These are phyloP conservation scores for Leccinum incarnatum DNA, from an alignment of 768 basidiomycete species.

Conservation along the genomic window DNA sequence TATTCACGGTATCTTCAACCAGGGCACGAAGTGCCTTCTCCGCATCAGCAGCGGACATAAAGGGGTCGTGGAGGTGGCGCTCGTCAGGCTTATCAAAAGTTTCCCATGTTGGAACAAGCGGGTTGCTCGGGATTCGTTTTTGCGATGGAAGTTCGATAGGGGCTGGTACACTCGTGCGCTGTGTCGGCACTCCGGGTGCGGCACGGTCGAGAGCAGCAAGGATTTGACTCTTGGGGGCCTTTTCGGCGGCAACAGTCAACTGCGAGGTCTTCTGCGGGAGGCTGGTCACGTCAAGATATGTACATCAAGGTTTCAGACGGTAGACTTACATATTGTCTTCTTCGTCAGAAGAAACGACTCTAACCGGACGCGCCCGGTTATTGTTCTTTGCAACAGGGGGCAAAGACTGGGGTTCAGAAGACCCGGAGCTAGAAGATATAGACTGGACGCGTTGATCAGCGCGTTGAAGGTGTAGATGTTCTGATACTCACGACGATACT, in stretches of 20 bases:
- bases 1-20: slow-evolving; percentile 61
- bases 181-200: slow-evolving; percentile 7
- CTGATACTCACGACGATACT: slow-evolving; percentile 23
- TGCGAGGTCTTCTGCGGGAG: slow-evolving; percentile 2
- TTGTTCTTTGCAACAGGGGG: slow-evolving; percentile 3
- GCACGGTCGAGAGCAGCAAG: slow-evolving; percentile 27
- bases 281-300: slow-evolving; percentile 9
- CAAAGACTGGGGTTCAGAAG: slow-evolving; percentile 22
- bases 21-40: slow-evolving; percentile 78
- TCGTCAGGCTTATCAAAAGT: slow-evolving; percentile 31
- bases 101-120: slow-evolving; percentile 24
- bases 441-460: slow-evolving; percentile 14
- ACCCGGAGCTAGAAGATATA: slow-evolving; percentile 10
- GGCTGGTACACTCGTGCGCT: slow-evolving; percentile 28
- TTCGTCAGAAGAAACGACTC: slow-evolving; percentile 34
- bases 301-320: not conserved
- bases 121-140: slow-evolving; percentile 14
- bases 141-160: slow-evolving; percentile 31
- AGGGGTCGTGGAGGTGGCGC: slow-evolving; percentile 26
- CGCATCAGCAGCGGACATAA: slow-evolving; percentile 53
- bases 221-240: slow-evolving; percentile 14
- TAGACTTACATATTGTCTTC: slow-evolving; percentile 17
- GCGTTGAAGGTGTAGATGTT: not conserved
- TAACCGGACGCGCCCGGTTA: slow-evolving; percentile 12
- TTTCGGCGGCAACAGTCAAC: not conserved